Evolutionary conservation across 1,139 yeast species (phyloP).

Genomic region (Blastobotrys raffinosifermentans): DNA sequence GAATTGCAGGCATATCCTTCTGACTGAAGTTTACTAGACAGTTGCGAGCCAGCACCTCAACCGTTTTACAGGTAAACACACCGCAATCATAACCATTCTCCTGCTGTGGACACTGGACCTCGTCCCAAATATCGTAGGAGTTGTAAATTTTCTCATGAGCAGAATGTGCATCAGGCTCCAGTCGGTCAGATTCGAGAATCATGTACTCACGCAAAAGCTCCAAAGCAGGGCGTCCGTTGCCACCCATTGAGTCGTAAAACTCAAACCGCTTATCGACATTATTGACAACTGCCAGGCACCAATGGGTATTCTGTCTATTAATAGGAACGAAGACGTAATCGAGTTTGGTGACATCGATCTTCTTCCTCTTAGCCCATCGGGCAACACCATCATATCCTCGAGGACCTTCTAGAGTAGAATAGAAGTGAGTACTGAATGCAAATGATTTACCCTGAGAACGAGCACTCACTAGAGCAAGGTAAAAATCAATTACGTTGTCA

Average conservation of each 20-base stretch:
- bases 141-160: constrained; percentile 33
- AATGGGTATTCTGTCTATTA: constrained; percentile 75
- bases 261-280: constrained; percentile 51
- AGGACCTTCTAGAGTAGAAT: constrained; percentile 52
- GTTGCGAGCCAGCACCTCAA: constrained; percentile 49
- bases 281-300: constrained; percentile 86
- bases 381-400: constrained; percentile 80
- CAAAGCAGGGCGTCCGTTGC: constrained; percentile 50
- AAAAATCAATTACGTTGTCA: constrained; percentile 84
- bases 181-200: constrained; percentile 27
- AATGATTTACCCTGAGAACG: constrained; percentile 41
- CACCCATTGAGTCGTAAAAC: constrained; percentile 73
- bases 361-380: constrained; percentile 85
- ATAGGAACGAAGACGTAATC: constrained; percentile 76
- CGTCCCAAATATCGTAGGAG: constrained; percentile 25
- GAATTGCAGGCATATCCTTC: constrained; percentile 60
- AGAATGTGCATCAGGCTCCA: constrained; percentile 27
- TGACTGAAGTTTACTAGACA: constrained; percentile 52
- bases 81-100: constrained; percentile 94
- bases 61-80: constrained; percentile 80
- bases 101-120: constrained; percentile 71
- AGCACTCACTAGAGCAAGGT: constrained; percentile 54
- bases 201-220: constrained; percentile 46
- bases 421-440: constrained; percentile 86
- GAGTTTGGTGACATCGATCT: constrained; percentile 57